Evolutionary conservation across 2,329 filamentous ascomycete genomes (phyloP), one percentile per base, ranked within the genome.

Genomic region (Mollisia scopiformis): DNA sequence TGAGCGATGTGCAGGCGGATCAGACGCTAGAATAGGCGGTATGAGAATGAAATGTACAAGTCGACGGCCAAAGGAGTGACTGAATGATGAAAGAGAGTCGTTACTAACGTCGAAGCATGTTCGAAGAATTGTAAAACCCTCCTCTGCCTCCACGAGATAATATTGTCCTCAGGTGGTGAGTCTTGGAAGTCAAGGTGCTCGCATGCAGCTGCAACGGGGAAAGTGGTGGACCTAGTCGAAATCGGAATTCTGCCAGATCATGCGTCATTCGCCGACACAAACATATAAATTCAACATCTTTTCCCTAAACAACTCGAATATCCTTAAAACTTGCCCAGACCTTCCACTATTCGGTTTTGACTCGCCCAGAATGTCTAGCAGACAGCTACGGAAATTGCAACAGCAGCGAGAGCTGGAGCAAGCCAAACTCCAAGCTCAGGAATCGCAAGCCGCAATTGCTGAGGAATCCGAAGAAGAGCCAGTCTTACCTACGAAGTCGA

Each of bases 331-430:
- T n/a, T n/a, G n/a, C n/a, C n/a, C n/a, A 27, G 43, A 13, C 21
- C 28, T 47, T 3, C 43, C n/a, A 4, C 11, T 13, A 47, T 2
- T 13, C 13, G 5, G 8, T 19, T 16, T 14, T 8, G n/a, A 47
- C 13, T 27, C 10, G 6, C 30, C 28, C 53, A 68, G 19, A 7
- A 75, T 75, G 73, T 75, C 73, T 2, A 74, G 69, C 58, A 66
- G 73, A 55, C 73, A 74, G 55, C 61, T 75, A 54, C 68, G 73
- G 57, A 75, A 73, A 58, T 53, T 75, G 31, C 73, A 73, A 59
- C 68, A 74, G 61, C 72, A 73, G 57, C 64, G 70, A 16, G 72
- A 75, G 58, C 58, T 72, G 19, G 69, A 73, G 54, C 63, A 68
- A 27, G 64, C 66, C 27, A 63, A 63, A 53, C 52, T 65, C 1